Percentiles rank a stretch among this genome's conserved stretches.
phyloP scores from a whole-genome alignment of 345 rosid genomes.

The Rhodamnia argentea region DNA sequence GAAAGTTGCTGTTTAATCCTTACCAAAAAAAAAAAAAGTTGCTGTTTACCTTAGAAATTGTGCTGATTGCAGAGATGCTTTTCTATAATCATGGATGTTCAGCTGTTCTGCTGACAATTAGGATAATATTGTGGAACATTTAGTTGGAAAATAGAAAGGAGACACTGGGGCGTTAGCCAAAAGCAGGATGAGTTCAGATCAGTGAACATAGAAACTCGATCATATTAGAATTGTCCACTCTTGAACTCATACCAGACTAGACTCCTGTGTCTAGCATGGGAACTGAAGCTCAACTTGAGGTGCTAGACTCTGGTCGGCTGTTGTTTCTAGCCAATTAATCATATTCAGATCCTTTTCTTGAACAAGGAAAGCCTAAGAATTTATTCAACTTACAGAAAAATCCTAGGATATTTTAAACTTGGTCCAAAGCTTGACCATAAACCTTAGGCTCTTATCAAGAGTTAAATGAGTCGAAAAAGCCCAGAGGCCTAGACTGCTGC shows the following conservation, averaged over 20 bases:
- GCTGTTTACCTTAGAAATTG: neutral
- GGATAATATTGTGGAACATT: neutral
- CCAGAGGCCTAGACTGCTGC: neutral
- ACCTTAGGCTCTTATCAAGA: neutral
- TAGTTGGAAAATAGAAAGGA: neutral
- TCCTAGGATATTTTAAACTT: neutral
- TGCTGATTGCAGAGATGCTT: neutral
- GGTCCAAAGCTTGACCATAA: neutral
- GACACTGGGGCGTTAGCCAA: neutral
- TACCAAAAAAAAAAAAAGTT: too few relatives aligned
- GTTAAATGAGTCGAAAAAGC: neutral
- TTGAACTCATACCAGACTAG: neutral
- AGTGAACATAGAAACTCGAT: neutral
- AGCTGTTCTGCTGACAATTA: neutral
- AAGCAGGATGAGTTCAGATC: neutral
- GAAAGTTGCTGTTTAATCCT: neutral
- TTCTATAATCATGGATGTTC: neutral
- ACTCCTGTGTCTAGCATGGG: neutral
- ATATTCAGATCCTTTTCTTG: neutral
- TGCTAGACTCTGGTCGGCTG: neutral
- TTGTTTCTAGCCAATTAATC: neutral
- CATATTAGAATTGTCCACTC: neutral
- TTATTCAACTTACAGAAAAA: neutral
- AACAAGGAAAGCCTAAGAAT: neutral
- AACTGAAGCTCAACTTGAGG: neutral